Evolutionary conservation across 2,329 filamentous ascomycete species (phyloP).

Genomic region (Apiospora rasikravindrae): DNA sequence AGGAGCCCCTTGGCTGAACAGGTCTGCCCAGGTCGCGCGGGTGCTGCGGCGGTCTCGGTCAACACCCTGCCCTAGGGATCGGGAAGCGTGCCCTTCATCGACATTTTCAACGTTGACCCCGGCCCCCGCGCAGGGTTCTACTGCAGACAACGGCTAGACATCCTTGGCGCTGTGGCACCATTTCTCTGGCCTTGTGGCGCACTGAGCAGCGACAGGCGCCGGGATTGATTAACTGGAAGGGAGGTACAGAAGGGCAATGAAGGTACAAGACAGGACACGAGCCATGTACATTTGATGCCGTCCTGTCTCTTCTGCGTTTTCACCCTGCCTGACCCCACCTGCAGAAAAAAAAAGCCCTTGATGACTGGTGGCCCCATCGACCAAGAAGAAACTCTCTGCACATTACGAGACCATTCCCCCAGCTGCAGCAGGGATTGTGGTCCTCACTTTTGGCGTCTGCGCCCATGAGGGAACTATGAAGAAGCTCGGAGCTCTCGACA

Average conservation of each 20-base stretch:
- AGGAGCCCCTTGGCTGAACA: too few species aligned
- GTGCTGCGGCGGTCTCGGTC: slow-evolving; percentile 15
- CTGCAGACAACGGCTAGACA: slow-evolving; percentile 14
- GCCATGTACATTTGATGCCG: neutral
- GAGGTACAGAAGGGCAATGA: neutral
- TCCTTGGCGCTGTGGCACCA: slow-evolving; percentile 21
- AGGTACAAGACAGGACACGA: neutral
- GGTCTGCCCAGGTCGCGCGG: slow-evolving; percentile 3
- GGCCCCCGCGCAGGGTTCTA: slow-evolving; percentile 16
- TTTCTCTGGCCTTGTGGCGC: slow-evolving; percentile 15
- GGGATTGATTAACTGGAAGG: neutral
- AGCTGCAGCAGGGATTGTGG: neutral
- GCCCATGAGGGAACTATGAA: neutral
- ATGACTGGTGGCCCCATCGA: slow-evolving; percentile 3
- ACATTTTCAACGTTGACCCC: slow-evolving; percentile 15
- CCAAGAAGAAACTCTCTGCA: slow-evolving; percentile 15
- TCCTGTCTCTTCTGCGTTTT: neutral
- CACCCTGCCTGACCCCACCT: neutral
- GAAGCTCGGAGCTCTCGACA: neutral
- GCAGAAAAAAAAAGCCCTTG: neutral
- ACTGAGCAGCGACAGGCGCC: neutral
- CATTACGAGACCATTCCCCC: slow-evolving; percentile 3
- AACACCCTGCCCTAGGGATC: slow-evolving; percentile 7
- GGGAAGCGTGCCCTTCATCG: slow-evolving; percentile 20
- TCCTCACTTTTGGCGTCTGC: neutral